phyloP scores from a whole-genome alignment of 306 rosid species.

The Styphnolobium japonicum region DNA sequence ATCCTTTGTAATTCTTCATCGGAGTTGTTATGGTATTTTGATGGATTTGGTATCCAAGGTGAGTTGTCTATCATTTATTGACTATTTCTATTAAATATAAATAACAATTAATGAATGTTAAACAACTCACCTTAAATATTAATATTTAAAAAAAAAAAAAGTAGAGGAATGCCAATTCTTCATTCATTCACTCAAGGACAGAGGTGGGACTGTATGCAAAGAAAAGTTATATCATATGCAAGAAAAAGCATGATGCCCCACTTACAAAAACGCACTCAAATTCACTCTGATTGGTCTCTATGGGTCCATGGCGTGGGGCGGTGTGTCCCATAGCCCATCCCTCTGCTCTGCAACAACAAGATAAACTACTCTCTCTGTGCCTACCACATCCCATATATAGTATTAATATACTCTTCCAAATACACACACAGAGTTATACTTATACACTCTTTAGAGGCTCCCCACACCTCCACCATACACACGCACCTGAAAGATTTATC shows the following conservation, averaged over 20 bases:
- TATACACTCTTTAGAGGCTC: no score
- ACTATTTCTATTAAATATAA: no score
- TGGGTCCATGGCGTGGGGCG: conserved; percentile 54
- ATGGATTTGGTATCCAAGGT: no score
- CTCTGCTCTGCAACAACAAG: not conserved
- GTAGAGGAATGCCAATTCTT: no score
- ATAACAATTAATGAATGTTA: no score
- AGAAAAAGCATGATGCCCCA: conserved; percentile 33
- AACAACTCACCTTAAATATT: no score
- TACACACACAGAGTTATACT: no score
- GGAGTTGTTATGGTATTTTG: no score
- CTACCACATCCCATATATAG: not conserved
- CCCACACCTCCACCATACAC: conserved; percentile 21
- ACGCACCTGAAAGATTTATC: not conserved
- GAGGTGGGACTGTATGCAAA: not conserved
- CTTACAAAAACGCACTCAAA: conserved; percentile 48
- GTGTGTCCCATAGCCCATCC: conserved; percentile 31
- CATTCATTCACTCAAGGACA: not conserved
- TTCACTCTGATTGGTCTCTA: conserved; percentile 39
- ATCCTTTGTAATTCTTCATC: no score
- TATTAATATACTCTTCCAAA: no score
- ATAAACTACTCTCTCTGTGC: not conserved
- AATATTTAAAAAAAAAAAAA: no score
- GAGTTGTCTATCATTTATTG: no score
- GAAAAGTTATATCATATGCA: not conserved